Base-by-base conservation (phyloP, 192 early-diverging fungal species). In the Coemansia sp. region DNA sequence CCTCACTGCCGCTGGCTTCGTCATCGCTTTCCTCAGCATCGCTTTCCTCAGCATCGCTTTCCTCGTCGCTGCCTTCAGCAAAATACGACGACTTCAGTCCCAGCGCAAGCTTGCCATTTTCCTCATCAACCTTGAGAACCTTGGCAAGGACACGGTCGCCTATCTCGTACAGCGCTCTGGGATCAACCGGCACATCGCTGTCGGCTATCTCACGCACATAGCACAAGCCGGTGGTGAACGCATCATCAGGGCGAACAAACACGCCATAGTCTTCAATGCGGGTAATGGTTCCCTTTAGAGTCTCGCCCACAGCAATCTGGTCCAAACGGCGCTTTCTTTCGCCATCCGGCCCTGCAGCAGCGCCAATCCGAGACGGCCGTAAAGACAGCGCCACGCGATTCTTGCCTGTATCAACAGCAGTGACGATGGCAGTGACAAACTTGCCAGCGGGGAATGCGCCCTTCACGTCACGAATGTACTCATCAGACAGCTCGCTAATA, bases 31-130 rank as follows among this genome's bases (percentile, higher is more conserved):
- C 60, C 2, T 20, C 53, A 2, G 45, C 45, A 21, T 26, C 37
- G 18, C 26, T 42, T 1, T 44, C 61, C 14, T 66, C 63, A 37
- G 31, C 11, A 42, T 44, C 42, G 20, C 31, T 36, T 8, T 67
- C 62, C 18, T 11, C 60, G 21, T 45, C 66, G 3, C 46, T 45
- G 10, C 73, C 67, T 8, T 61, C 60, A 31, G 72, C 84, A 82
- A 96, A 94, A 67, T 90, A 92, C 6, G 87, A 88, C 2, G 90
- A 82, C 80, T 92, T 94, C 15, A 94, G 82, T 43, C 91, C 88
- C 39, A 96, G 84, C 5, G 80, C 79, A 20, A 93, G 67, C 11
- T 82, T 76, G 49, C 87, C 83, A 60, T 83, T 88, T 53, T 80
- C 80, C 12, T 61, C 38, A 59, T 93, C 85, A 23, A 92, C 84